These are phyloP conservation scores for Juglanconis oblonga DNA, from an alignment of 2,329 filamentous ascomycete genomes.

Conservation along the genomic window DNA sequence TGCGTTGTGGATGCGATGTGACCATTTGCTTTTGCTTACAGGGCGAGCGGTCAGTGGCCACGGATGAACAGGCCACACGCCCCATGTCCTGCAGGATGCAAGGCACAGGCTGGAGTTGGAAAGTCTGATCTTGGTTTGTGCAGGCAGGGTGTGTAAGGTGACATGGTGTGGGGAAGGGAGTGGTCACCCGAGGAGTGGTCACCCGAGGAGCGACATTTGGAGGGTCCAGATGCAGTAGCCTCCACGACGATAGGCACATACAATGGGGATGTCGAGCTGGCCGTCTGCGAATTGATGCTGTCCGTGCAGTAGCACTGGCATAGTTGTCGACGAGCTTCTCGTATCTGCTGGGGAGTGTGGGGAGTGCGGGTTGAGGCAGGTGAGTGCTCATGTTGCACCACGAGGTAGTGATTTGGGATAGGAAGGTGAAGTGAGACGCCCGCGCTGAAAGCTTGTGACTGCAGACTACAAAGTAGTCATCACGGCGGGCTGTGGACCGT, in stretches of 20 bases:
- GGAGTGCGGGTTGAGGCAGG: slow-evolving; percentile 3
- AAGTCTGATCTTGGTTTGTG: slow-evolving; percentile 10
- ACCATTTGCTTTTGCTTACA: neutral
- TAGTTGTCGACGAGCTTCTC: neutral
- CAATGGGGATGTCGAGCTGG: neutral
- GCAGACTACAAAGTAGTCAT: neutral
- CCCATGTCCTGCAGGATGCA: slow-evolving; percentile 17
- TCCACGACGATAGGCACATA: neutral
- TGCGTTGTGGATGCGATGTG: neutral
- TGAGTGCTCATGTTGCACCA: slow-evolving; percentile 15
- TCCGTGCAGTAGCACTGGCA: neutral
- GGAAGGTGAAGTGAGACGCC: slow-evolving; percentile 6
- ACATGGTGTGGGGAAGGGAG: slow-evolving; percentile 12
- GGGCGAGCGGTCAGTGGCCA: slow-evolving; percentile 5
- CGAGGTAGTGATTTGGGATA: neutral
- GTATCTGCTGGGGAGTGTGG: slow-evolving; percentile 12
- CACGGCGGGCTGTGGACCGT: neutral
- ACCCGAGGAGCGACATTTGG: neutral
- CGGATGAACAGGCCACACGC: neutral
- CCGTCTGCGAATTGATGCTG: neutral
- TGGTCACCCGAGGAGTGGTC: neutral
- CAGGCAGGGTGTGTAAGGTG: slow-evolving; percentile 3
- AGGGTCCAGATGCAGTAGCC: neutral
- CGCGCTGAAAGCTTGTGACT: neutral
- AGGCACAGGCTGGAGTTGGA: slow-evolving; percentile 11